Evolutionary conservation across 2,329 filamentous ascomycete genomes (phyloP).

Genomic region (Dryadomyces sulphureus): DNA sequence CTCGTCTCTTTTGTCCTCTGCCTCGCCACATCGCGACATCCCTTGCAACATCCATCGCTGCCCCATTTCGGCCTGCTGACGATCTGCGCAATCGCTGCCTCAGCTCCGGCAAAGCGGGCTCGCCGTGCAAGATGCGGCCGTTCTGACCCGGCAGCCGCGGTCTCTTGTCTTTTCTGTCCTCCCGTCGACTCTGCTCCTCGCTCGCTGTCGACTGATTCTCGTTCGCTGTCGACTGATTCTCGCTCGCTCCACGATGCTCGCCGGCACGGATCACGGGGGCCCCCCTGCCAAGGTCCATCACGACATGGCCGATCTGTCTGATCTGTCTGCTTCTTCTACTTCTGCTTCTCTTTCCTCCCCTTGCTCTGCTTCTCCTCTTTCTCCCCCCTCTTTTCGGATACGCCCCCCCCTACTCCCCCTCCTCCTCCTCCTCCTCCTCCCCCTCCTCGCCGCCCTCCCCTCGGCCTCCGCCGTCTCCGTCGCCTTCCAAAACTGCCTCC

Average conservation of each 20-base stretch:
- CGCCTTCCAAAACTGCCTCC: conserved; percentile 73
- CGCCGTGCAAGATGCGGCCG: conserved; percentile 4
- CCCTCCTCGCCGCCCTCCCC: conserved; percentile 24
- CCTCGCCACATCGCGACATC: too few relatives aligned
- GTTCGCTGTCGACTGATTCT: too few relatives aligned
- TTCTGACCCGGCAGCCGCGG: not conserved
- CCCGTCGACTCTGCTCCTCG: not conserved
- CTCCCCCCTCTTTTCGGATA: conserved; percentile 24
- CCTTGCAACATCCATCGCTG: not conserved
- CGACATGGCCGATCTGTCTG: too few relatives aligned
- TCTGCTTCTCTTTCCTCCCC: not conserved
- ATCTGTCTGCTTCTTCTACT: not conserved
- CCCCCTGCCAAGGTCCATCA: too few relatives aligned
- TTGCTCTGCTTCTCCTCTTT: conserved; percentile 22
- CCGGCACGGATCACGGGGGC: too few relatives aligned
- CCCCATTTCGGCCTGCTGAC: not conserved
- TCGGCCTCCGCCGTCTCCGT: conserved; percentile 51
- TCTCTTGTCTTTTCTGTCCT: not conserved
- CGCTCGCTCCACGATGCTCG: too few relatives aligned
- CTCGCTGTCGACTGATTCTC: too few relatives aligned
- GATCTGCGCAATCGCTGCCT: not conserved
- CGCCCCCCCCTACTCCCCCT: too few relatives aligned
- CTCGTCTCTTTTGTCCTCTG: too few relatives aligned
- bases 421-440: conserved; percentile 17
- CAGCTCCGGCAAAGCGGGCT: conserved; percentile 4